These are phyloP conservation scores for Magnusiomyces clavatus DNA, from an alignment of 1,139 yeast species.

Conservation along the genomic window DNA sequence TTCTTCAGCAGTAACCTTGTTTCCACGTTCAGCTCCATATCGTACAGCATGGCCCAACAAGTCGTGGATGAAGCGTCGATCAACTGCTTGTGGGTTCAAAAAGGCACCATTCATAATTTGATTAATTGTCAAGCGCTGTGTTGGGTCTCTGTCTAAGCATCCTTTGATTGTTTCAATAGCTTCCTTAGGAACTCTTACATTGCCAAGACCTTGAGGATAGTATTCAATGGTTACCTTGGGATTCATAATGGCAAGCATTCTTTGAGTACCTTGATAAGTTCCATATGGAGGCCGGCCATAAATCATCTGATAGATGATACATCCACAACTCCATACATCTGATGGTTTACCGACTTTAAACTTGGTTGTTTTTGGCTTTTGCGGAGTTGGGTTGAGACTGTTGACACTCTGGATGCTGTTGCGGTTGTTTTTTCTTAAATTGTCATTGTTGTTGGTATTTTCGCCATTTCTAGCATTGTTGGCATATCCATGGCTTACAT, in stretches of 20 bases:
- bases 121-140: slow-evolving; percentile 55
- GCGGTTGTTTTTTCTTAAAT: slow-evolving; percentile 1
- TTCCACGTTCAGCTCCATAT: slow-evolving; percentile 48
- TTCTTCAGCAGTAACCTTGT: slow-evolving; percentile 35
- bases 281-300: slow-evolving; percentile 94
- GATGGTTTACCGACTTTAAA: slow-evolving; percentile 89
- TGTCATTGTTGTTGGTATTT: not conserved
- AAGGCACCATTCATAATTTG: slow-evolving; percentile 56
- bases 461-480: slow-evolving; percentile 17
- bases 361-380: slow-evolving; percentile 27
- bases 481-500: slow-evolving; percentile 37
- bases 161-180: slow-evolving; percentile 65
- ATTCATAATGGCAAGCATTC: slow-evolving; percentile 79
- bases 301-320: slow-evolving; percentile 91
- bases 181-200: slow-evolving; percentile 56
- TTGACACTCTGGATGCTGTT: slow-evolving; percentile 11
- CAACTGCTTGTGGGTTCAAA: slow-evolving; percentile 66
- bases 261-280: slow-evolving; percentile 64
- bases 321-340: slow-evolving; percentile 97
- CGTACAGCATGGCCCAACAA: slow-evolving; percentile 69
- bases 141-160: slow-evolving; percentile 70
- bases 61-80: slow-evolving; percentile 58
- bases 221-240: slow-evolving; percentile 73
- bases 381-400: slow-evolving; percentile 11
- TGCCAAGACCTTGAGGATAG: slow-evolving; percentile 57